Base-by-base conservation (phyloP, 192 early-diverging fungal species). In the Mortierella antarctica region DNA sequence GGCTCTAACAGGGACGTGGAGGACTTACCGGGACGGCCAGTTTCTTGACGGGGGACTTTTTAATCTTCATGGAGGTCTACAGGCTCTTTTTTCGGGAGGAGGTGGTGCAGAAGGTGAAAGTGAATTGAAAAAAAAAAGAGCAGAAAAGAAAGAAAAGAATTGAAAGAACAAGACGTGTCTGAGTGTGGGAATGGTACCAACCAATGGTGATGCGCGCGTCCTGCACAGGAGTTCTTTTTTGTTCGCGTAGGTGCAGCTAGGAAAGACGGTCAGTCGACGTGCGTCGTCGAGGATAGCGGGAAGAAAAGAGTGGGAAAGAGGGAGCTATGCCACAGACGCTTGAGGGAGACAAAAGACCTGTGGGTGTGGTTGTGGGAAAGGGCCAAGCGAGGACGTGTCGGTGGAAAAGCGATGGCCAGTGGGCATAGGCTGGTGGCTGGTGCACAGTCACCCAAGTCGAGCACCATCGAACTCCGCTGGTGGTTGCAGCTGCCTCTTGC, bases 21-120 rank as follows among this genome's bases (percentile, higher is more conserved):
- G 49, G 12, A 46, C 59, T 87, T 89, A 92, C 91, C 82, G 89
- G 74, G 21, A 89, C 83, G 15, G 86, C 71, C 67, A 92, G 72
- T 73, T 88, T 88, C 81, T 91, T 91, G 13, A 89, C 88, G 40
- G 89, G 88, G 5, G 87, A 78, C 75, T 89, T 91, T 81, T 86
- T 91, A 66, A 92, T 90, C 75, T 86, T 89, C 85, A 87, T 85
- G 67, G 39, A 52, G 53, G 4, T 50, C 31, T 40, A 14, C 9
- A 58, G 31, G 46, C 41, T 17, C 51, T 44, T 70, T 54, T 40
- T 15, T 13, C 6, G 57, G 23, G 68, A 2, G 58, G 69, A 2
- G 14, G 23, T 39, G 31, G 57, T 3, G 53, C 9, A 21, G 51
- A 3, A 51, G 51, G 17, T 14, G 51, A 31, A 45, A 5, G 50